These are phyloP conservation scores for Fallopia convolvulus DNA, from an alignment of 148 eudicot genomes.

Conservation along the genomic window DNA sequence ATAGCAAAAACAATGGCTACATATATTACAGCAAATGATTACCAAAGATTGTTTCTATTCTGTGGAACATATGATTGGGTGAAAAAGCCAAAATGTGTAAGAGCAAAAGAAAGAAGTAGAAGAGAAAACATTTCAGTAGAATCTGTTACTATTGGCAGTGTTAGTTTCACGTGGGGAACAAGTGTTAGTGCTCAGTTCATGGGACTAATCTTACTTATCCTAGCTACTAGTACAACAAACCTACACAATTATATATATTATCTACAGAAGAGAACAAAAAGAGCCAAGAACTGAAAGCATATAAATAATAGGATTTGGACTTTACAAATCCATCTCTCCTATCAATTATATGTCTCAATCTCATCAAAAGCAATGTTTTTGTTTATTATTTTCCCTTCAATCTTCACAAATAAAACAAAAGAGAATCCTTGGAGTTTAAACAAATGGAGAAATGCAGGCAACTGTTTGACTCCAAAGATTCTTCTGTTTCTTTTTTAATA, in stretches of 20 bases:
- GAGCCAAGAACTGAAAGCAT: background rate
- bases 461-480: slow-evolving; percentile 33
- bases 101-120: background rate
- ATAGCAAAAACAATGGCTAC: background rate
- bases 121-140: background rate
- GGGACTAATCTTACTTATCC: slow-evolving; percentile 4
- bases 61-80: background rate
- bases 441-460: slow-evolving; percentile 23
- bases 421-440: slow-evolving; percentile 3
- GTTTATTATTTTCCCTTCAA: background rate
- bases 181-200: slow-evolving; percentile 46
- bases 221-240: background rate
- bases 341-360: slow-evolving; percentile 20
- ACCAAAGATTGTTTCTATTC: background rate
- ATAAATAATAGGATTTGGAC: background rate
- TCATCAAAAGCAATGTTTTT: background rate
- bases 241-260: slow-evolving; percentile 16
- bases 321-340: slow-evolving; percentile 27
- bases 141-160: background rate
- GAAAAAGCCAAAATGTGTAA: background rate
- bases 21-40: background rate
- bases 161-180: slow-evolving; percentile 28
- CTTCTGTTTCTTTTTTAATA: slow-evolving; percentile 1
- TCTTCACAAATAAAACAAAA: background rate
- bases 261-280: slow-evolving; percentile 8